Conservation (phyloP, 2,329 filamentous ascomycete species). For the Fusarium poae region DNA sequence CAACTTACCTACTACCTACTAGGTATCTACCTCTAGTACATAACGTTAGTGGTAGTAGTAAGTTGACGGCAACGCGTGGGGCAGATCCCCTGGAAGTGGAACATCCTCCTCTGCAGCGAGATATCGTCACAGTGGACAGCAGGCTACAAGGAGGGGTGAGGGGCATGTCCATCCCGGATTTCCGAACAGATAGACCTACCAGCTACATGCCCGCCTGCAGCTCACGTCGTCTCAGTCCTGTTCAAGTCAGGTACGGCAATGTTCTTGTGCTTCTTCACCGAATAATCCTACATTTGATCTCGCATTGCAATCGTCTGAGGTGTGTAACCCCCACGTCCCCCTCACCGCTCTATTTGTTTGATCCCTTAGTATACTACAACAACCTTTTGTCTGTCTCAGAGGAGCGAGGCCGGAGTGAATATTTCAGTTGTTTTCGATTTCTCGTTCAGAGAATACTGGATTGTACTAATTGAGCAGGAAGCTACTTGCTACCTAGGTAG, state of each 20-base stretch:
- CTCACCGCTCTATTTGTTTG: slow-evolving; percentile 35
- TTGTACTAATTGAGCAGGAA: background rate
- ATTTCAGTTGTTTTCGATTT: background rate
- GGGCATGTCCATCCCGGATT: slow-evolving; percentile 13
- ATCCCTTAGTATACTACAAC: background rate
- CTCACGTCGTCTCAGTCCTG: slow-evolving; percentile 8
- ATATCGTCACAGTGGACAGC: slow-evolving; percentile 39
- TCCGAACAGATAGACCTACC: slow-evolving; percentile 6
- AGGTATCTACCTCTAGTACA: too few relatives aligned
- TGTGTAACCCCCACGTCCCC: slow-evolving; percentile 22
- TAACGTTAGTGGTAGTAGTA: too few relatives aligned
- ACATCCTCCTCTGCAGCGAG: slow-evolving; percentile 23
- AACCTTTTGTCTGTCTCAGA: background rate
- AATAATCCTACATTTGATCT: slow-evolving; percentile 37
- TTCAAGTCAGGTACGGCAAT: slow-evolving; percentile 19
- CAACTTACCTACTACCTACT: background rate
- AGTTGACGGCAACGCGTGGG: slow-evolving; percentile 25
- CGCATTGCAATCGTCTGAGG: slow-evolving; percentile 25
- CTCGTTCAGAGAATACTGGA: background rate
- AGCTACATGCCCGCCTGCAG: slow-evolving; percentile 5
- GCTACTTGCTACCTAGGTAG: background rate
- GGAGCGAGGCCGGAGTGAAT: slow-evolving; percentile 31
- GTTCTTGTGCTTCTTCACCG: slow-evolving; percentile 23
- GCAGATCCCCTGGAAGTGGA: slow-evolving; percentile 21
- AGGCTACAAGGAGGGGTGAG: slow-evolving; percentile 19